Conservation (phyloP, 1,139 yeast species). For the Suhomyces coccinellae region DNA sequence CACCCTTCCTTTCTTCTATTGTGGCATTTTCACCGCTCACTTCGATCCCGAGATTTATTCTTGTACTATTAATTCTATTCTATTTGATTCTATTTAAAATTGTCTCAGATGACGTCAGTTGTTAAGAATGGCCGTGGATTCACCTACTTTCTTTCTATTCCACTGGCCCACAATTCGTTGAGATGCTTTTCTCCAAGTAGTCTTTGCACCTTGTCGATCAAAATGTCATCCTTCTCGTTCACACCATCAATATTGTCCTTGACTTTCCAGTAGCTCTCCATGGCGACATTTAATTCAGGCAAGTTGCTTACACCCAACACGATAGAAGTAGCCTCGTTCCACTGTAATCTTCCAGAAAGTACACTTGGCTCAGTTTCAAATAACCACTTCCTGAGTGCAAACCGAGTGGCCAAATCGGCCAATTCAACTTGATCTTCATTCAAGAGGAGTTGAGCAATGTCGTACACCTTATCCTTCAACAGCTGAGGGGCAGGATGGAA, state of each 20-base stretch:
- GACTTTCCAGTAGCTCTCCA: constrained; percentile 57
- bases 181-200: constrained; percentile 50
- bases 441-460: constrained; percentile 50
- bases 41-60: no score
- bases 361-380: constrained; percentile 23
- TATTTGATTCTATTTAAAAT: no score
- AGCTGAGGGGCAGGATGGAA: constrained; percentile 81
- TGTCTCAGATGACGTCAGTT: no score
- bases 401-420: constrained; percentile 81
- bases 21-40: no score
- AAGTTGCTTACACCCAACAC: constrained; percentile 74
- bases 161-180: constrained; percentile 75
- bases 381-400: constrained; percentile 64
- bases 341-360: constrained; percentile 14
- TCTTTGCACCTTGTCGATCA: constrained; percentile 46
- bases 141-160: constrained; percentile 36
- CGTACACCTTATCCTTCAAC: constrained; percentile 55
- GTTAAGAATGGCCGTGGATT: no score
- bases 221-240: constrained; percentile 40
- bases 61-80: no score
- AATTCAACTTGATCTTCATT: constrained; percentile 50
- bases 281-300: constrained; percentile 62
- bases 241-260: constrained; percentile 29
- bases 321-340: constrained; percentile 51
- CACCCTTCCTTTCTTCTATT: no score